Base-by-base conservation (phyloP, 192 early-diverging fungal genomes). In the Entophlyctis luteolus region DNA sequence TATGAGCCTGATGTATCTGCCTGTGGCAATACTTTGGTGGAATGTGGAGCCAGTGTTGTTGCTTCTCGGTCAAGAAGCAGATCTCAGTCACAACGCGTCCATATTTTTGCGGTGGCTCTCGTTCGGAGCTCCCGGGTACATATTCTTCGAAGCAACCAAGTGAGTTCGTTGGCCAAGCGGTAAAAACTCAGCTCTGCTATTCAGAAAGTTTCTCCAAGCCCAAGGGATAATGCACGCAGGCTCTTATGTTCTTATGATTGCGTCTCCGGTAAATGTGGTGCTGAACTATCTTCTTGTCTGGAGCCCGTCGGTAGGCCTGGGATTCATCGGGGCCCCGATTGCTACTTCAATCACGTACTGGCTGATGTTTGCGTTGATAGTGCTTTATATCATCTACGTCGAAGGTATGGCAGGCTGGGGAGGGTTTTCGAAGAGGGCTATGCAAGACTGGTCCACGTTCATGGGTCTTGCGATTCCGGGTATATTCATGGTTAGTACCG, bases 401-500 rank as follows among this genome's bases (percentile, higher is more conserved):
- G 80, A 88, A 25, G 91, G 31, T 70, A 96, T 91, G 93, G 92
- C 91, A 52, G 94, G 92, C 4, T 93, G 90, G 87, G n/a, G n/a
- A n/a, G n/a, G n/a, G n/a, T n/a, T n/a, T n/a, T n/a, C n/a, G n/a
- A n/a, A n/a, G n/a, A n/a, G n/a, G n/a, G n/a, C n/a, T n/a, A n/a
- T n/a, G n/a, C n/a, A n/a, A n/a, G 87, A 90, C 4, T 76, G 79
- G 39, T 54, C 57, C 4, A 80, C 83, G 29, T 85, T 88, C 2
- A 70, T 94, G 48, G 58, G 39, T 31, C 81, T 98, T 31, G 93
- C 88, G 0, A 27, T 90, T 2, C 89, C 92, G 0, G 91, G 91
- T 4, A 83, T 90, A 3, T 62, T 90, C 18, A 91, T 94, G 84
- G 75, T 88, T 10, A 84, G 89, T 8, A 27, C 50, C 12, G 92